Conservation (phyloP, 345 rosid species). For the Sisymbrium irio region DNA sequence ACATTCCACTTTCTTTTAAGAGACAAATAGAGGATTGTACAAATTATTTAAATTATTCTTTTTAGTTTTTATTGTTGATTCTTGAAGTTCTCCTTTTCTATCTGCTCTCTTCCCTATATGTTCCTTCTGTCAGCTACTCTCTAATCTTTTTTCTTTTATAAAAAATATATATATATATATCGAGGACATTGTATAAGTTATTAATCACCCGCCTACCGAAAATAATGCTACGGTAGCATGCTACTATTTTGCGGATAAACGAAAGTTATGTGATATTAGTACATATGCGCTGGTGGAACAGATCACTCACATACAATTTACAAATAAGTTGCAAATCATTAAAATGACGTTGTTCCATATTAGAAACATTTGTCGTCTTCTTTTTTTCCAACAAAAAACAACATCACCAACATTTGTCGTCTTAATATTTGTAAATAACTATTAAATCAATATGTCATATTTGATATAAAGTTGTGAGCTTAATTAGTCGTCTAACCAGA, state of each 20-base stretch:
- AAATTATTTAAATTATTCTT: not conserved
- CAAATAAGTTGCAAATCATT: not conserved
- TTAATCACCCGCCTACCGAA: not conserved
- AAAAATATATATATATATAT: not conserved
- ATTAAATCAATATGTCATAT: not conserved
- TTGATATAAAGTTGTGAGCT: not conserved
- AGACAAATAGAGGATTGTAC: slow-evolving; percentile 17
- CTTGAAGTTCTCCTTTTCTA: slow-evolving; percentile 14
- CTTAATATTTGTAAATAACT: not conserved
- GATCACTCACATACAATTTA: not conserved
- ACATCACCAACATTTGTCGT: too few relatives aligned
- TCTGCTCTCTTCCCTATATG: slow-evolving; percentile 32
- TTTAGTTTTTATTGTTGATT: slow-evolving; percentile 3
- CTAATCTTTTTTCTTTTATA: slow-evolving; percentile 6
- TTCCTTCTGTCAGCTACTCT: slow-evolving; percentile 36
- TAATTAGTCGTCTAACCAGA: not conserved
- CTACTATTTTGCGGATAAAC: too few relatives aligned
- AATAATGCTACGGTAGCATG: not conserved
- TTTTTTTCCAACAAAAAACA: too few relatives aligned
- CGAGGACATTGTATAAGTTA: not conserved
- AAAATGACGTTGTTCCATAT: not conserved
- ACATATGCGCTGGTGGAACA: not conserved
- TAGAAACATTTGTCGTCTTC: not conserved
- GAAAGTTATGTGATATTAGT: not conserved
- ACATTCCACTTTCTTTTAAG: slow-evolving; percentile 8